Evolutionary conservation across 768 basidiomycete genomes (phyloP), one percentile per base, ranked within the genome.

Genomic region (Calocera viscosa): DNA sequence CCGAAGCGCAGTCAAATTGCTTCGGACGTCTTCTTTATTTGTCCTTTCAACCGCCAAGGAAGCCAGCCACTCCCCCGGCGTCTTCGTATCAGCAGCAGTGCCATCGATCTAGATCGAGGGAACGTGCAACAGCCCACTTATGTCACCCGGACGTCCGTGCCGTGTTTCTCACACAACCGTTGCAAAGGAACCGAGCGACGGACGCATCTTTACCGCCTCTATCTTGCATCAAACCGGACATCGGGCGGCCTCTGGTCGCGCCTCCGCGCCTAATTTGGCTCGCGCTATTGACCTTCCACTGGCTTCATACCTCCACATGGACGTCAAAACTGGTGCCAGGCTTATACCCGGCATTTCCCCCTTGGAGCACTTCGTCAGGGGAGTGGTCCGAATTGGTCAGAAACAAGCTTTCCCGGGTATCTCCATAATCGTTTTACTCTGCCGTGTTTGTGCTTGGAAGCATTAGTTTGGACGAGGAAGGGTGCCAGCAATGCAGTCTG

Each of bases 91-190:
- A 10, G 30, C 14, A 60, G 53, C 53, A 60, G 53, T 60, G 53
- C 53, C 53, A 60, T 60, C 53, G 53, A 60, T 60, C 53, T 26
- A 60, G 53, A 60, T 60, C 53, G 14, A 60, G 53, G 53, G 22
- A 32, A 60, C 11, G 5, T 32, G 7, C 53, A 19, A 47, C 53
- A 60, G 5, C 22, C 5, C 22, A 19, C 7, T 47, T 47, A 47
- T 47, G 8, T 17, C 43, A 47, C 24, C 43, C 43, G 43, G 43
- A 19, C 19, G 43, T 47, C 8, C 43, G 43, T 24, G 43, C 43
- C 43, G 43, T 47, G 24, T 38, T 14, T 5, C 14, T 38, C 35
- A 38, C 5, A 38, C 35, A 8, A 7, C 43, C 3, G 43, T 47
- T 47, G 16, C 5, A 47, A 38, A 38, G 16, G 43, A 26, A 60